Evolutionary conservation across 2,329 filamentous ascomycete species (phyloP).

Genomic region (Epichloe scottii): DNA sequence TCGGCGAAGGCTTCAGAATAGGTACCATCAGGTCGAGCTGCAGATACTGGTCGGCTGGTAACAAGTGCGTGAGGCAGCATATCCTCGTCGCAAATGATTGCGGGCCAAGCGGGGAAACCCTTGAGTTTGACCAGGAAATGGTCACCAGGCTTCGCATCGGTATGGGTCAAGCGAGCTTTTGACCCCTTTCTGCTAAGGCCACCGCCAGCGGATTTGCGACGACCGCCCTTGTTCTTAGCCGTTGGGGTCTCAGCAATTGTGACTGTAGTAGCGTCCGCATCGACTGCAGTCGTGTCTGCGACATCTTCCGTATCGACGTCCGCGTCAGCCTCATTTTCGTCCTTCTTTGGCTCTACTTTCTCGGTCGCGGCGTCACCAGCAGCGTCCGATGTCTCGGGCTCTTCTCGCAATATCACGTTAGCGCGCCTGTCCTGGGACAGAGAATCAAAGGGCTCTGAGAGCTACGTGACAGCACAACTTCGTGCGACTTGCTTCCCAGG

Average conservation of each 20-base stretch:
- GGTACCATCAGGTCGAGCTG: constrained; percentile 67
- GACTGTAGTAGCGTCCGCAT: constrained; percentile 11
- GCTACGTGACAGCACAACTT: not conserved
- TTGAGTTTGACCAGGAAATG: constrained; percentile 89
- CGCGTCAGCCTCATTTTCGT: constrained; percentile 15
- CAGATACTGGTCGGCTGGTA: constrained; percentile 70
- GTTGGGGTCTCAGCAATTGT: constrained; percentile 17
- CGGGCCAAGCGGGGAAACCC: constrained; percentile 89
- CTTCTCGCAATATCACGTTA: not conserved
- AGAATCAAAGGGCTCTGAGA: not conserved
- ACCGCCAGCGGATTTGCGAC: constrained; percentile 63
- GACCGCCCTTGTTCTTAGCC: constrained; percentile 40
- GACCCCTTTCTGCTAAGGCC: constrained; percentile 81
- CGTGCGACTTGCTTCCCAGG: not conserved
- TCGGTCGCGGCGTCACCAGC: constrained; percentile 18
- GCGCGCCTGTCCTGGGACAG: not conserved
- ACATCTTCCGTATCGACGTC: constrained; percentile 44
- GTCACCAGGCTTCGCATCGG: constrained; percentile 80
- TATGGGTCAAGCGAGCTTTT: constrained; percentile 54
- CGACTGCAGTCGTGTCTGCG: constrained; percentile 6
- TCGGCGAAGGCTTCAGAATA: constrained; percentile 81
- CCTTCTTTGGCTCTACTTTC: constrained; percentile 14
- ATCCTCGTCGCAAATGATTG: constrained; percentile 84
- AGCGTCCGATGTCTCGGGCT: constrained; percentile 18
- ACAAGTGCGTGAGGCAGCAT: constrained; percentile 78